A percentile compares a stretch with the other conserved stretches of the same genome.
Conservation (phyloP, 768 basidiomycete species). For the Panaeolus papilionaceus region DNA sequence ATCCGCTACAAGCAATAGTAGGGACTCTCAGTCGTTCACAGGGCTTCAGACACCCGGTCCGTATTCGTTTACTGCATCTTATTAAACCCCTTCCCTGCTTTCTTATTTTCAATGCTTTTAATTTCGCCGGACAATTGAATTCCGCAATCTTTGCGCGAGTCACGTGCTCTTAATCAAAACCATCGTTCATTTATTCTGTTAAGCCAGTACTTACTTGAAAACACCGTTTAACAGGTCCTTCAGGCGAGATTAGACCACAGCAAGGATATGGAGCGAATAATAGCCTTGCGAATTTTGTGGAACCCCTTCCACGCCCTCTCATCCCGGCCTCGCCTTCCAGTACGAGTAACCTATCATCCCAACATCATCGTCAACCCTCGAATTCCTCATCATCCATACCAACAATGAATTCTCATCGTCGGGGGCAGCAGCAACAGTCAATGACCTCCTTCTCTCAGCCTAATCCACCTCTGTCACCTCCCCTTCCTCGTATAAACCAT, state of each 20-base stretch:
- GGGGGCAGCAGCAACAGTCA: conserved; percentile 3
- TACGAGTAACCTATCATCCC: conserved; percentile 20
- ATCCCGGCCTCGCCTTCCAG: conserved; percentile 23
- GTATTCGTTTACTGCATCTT: conserved; percentile 19
- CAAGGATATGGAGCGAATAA: conserved; percentile 55
- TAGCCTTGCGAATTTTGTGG: conserved; percentile 32
- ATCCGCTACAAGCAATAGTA: conserved; percentile 41
- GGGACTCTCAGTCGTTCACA: conserved; percentile 52
- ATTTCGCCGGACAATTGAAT: not conserved
- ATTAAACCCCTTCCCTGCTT: conserved; percentile 3
- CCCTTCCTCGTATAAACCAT: conserved; percentile 18
- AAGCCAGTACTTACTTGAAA: conserved; percentile 15
- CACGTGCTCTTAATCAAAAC: not conserved
- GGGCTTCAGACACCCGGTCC: conserved; percentile 41
- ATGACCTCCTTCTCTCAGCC: not conserved
- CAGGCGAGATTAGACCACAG: conserved; percentile 70
- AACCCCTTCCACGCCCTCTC: conserved; percentile 33
- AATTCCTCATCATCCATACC: conserved; percentile 25
- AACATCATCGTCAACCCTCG: conserved; percentile 18
- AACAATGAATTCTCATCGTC: conserved; percentile 16
- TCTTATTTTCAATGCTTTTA: not conserved
- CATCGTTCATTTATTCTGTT: conserved; percentile 11
- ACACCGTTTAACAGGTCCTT: conserved; percentile 51
- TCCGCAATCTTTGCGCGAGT: not conserved
- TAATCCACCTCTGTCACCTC: conserved; percentile 20